phyloP scores from a whole-genome alignment of 805 yeast genomes.

The Yamadazyma insecticola region DNA sequence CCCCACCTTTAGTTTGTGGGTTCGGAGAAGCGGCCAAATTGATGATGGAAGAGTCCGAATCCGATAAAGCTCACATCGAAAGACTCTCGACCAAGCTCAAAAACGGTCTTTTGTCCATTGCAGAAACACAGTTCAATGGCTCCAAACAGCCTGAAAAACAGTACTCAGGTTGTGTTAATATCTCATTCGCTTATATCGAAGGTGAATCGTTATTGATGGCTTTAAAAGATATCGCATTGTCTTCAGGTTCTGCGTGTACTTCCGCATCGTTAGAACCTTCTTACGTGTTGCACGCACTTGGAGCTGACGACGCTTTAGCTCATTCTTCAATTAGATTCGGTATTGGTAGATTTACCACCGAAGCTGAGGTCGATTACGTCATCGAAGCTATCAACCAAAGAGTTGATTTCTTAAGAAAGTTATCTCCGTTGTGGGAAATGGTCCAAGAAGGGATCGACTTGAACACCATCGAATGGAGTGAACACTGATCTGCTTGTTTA shows the following conservation, averaged over 20 bases:
- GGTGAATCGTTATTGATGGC: constrained; percentile 98
- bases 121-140: constrained; percentile 89
- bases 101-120: constrained; percentile 70
- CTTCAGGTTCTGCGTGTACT: constrained; percentile 98
- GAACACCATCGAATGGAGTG: constrained; percentile 94
- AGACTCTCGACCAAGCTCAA: constrained; percentile 69
- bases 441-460: constrained; percentile 97
- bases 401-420: constrained; percentile 84
- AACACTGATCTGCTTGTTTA: constrained; percentile 53
- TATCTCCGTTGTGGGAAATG: constrained; percentile 98
- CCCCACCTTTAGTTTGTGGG: constrained; percentile 94
- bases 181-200: constrained; percentile 95
- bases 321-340: constrained; percentile 98
- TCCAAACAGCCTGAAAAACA: constrained; percentile 47
- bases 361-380: constrained; percentile 92
- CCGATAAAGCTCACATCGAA: constrained; percentile 67
- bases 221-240: constrained; percentile 89
- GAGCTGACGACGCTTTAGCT: constrained; percentile 97
- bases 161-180: constrained; percentile 92
- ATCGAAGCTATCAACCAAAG: constrained; percentile 82
- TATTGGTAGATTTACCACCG: constrained; percentile 95
- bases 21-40: constrained; percentile 96
- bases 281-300: constrained; percentile 91
- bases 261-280: constrained; percentile 98
- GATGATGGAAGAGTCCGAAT: constrained; percentile 65